Conservation (phyloP, 768 basidiomycete genomes). For the Gloeophyllum trabeum region DNA sequence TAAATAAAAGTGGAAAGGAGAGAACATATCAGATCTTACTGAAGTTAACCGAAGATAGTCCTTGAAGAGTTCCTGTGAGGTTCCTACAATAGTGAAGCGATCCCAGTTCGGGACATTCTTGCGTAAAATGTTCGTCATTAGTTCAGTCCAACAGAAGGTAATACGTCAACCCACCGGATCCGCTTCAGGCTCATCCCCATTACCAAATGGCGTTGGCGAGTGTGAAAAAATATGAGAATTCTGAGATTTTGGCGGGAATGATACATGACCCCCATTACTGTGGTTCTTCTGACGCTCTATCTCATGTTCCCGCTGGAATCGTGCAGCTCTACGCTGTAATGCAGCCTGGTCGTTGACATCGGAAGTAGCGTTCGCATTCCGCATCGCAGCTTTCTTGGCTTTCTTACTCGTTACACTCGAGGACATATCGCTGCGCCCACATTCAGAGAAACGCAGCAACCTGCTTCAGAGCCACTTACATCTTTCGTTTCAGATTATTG, state of each 20-base stretch:
- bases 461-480: slow-evolving; percentile 26
- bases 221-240: slow-evolving; percentile 46
- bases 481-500: slow-evolving; percentile 57
- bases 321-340: slow-evolving; percentile 67
- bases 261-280: slow-evolving; percentile 20
- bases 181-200: slow-evolving; percentile 59
- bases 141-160: slow-evolving; percentile 1
- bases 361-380: slow-evolving; percentile 21
- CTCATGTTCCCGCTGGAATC: slow-evolving; percentile 88
- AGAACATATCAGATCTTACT: slow-evolving; percentile 28
- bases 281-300: slow-evolving; percentile 59
- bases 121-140: not conserved
- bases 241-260: slow-evolving; percentile 34
- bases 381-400: slow-evolving; percentile 39
- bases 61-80: slow-evolving; percentile 83
- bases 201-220: slow-evolving; percentile 36
- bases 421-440: not conserved
- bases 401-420: slow-evolving; percentile 40
- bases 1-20: not conserved
- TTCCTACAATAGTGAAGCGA: slow-evolving; percentile 89
- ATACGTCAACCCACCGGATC: slow-evolving; percentile 44
- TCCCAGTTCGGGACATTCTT: slow-evolving; percentile 98
- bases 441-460: not conserved
- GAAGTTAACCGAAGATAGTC: slow-evolving; percentile 91
- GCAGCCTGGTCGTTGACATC: slow-evolving; percentile 60